Base-by-base conservation (phyloP, 1,284 basidiomycete genomes). In the Apiotrichum domesticum region DNA sequence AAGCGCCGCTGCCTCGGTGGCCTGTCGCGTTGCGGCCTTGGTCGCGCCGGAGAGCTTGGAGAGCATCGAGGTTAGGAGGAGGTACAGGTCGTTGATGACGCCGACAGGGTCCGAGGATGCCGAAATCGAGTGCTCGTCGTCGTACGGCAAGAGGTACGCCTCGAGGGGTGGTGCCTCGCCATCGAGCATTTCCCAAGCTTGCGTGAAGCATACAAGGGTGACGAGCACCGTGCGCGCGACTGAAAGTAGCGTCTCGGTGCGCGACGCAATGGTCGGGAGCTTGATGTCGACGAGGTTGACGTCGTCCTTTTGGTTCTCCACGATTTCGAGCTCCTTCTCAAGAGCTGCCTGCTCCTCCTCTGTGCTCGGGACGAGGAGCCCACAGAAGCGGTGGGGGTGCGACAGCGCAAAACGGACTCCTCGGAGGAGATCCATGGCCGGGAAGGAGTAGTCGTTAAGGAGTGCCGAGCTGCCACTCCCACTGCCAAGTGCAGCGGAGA, bases 401-500 rank as follows among this genome's bases (percentile, higher is more conserved):
- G 89, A 87, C 52, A 95, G 80, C 0, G 90, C 88, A 66, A 93
- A 92, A 69, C 91, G 91, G 56, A 95, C 75, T 59, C 92, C 87
- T 69, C 91, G 89, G 0, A 98, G 78, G n/a, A 94, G 81, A 40
- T 82, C 77, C 15, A 93, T 77, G 0, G 85, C 84, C 55, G 83
- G 83, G 2, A 79, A 78, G 2, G 83, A 82, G 70, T 90, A 90
- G 11, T 83, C 83, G 0, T 80, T 79, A 40, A 92, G 78, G 2
- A 90, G 54, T 80, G 80, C 35, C 84, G 56, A 37, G 15, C 57
- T 46, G 79, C 79, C 41, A 75, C 77, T 48, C 75, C 61, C 72
- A 76, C 79, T 39, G 75, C 77, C 52, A 76, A 77, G 35, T 77
- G 80, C 7, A 11, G 81, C 76, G 50, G 81, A 14, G 46, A 90